These are phyloP conservation scores for Colletotrichum siamense DNA, from an alignment of 2,329 filamentous ascomycete genomes.

Conservation along the genomic window DNA sequence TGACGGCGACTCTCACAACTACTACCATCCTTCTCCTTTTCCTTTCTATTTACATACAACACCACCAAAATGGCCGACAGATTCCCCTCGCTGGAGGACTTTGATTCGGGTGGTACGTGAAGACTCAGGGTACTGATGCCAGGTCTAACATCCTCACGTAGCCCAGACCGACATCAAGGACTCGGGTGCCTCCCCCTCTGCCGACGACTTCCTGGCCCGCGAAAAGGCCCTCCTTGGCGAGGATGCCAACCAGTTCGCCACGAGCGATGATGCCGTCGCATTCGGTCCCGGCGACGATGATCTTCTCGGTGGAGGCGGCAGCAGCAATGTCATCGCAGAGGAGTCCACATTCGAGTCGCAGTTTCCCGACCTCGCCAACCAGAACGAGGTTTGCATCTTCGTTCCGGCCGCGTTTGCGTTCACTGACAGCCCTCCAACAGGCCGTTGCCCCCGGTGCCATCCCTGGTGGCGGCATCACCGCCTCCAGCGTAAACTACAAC, in stretches of 20 bases:
- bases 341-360: constrained; percentile 77
- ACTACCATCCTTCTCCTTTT: constrained; percentile 53
- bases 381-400: constrained; percentile 66
- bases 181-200: constrained; percentile 62
- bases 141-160: constrained; percentile 36
- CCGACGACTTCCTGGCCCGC: constrained; percentile 87
- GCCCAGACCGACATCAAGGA: constrained; percentile 72
- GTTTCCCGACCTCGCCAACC: constrained; percentile 78
- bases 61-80: constrained; percentile 72
- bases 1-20: constrained; percentile 62
- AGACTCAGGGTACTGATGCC: not conserved
- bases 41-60: constrained; percentile 1
- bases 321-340: constrained; percentile 38
- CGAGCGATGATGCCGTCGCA: constrained; percentile 72
- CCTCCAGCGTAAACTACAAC: constrained; percentile 67
- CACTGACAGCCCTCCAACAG: constrained; percentile 42
- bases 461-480: constrained; percentile 82
- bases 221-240: constrained; percentile 92
- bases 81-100: constrained; percentile 81
- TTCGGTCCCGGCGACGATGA: constrained; percentile 73
- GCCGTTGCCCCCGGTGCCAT: constrained; percentile 77
- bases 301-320: constrained; percentile 71
- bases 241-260: constrained; percentile 89
- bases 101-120: constrained; percentile 65
- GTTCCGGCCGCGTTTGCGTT: not conserved